Evolutionary conservation across 208 protist genomes (phyloP).

Genomic region (Crithidia mellificae): DNA sequence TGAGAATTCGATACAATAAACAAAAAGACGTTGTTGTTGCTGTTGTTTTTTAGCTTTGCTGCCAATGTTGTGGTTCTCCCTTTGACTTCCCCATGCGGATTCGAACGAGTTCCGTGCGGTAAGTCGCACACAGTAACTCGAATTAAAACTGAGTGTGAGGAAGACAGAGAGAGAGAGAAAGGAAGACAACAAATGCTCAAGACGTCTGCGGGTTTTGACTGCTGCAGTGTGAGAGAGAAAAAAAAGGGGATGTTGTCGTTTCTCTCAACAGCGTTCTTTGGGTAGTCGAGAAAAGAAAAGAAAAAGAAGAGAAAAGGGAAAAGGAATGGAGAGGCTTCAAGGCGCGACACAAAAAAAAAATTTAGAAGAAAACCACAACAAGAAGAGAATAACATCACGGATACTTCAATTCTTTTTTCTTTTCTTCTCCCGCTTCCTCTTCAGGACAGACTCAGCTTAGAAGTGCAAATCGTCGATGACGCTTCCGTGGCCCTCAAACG

Average conservation of each 20-base stretch:
- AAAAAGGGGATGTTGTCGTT: too few species aligned
- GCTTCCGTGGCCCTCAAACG: constrained; percentile 61
- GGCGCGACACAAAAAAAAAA: too few species aligned
- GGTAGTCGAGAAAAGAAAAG: too few species aligned
- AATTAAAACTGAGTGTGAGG: too few species aligned
- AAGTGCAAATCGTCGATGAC: constrained; percentile 52
- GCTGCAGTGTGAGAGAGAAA: too few species aligned
- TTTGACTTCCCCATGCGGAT: not conserved
- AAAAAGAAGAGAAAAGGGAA: too few species aligned
- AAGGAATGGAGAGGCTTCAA: too few species aligned
- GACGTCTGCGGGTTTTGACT: too few species aligned
- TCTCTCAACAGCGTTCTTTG: too few species aligned
- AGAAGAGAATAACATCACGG: not conserved
- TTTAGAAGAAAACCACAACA: not conserved
- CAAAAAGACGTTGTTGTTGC: not conserved
- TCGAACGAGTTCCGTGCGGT: not conserved
- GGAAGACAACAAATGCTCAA: not conserved
- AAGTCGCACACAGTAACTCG: too few species aligned
- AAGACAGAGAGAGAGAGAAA: too few species aligned
- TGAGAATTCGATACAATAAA: not conserved
- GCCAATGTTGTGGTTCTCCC: not conserved
- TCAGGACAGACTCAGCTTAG: constrained; percentile 27
- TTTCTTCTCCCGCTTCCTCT: too few species aligned
- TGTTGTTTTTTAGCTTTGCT: not conserved
- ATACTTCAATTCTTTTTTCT: constrained; percentile 52